These are phyloP conservation scores for Inonotus hispidus DNA, from an alignment of 1,284 basidiomycete species.

Conservation along the genomic window DNA sequence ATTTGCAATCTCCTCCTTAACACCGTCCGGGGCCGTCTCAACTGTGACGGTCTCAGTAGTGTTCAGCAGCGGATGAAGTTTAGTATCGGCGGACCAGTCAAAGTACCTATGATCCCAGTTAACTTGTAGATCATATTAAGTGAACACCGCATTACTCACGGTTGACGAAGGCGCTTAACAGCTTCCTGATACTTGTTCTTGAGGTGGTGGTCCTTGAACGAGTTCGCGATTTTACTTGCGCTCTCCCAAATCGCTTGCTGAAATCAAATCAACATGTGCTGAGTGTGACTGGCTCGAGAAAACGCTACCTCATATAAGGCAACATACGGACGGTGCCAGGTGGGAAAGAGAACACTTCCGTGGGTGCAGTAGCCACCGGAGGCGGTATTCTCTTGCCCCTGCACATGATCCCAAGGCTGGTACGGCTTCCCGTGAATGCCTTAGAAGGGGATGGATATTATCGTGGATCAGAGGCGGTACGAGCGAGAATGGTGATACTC, in stretches of 20 bases:
- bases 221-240: constrained; percentile 33
- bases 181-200: constrained; percentile 31
- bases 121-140: not conserved
- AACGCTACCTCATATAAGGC: constrained; percentile 38
- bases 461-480: too few species aligned
- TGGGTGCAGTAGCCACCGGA: too few species aligned
- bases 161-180: constrained; percentile 31
- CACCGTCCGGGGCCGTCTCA: too few species aligned
- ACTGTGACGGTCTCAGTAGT: too few species aligned
- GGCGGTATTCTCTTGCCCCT: too few species aligned
- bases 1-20: too few species aligned
- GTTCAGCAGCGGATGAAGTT: constrained; percentile 32
- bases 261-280: constrained; percentile 46
- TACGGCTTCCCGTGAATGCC: too few species aligned
- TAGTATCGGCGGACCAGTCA: constrained; percentile 43
- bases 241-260: too few species aligned
- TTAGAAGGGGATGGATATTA: too few species aligned
- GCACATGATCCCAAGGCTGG: too few species aligned
- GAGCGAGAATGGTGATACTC: too few species aligned
- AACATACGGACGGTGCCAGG: constrained; percentile 48
- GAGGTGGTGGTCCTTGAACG: not conserved
- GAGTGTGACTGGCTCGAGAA: not conserved
- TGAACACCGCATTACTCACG: not conserved
- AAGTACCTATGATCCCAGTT: constrained; percentile 16
- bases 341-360: constrained; percentile 45